phyloP scores from a whole-genome alignment of 495 filamentous ascomycete species.

The Aspergillus kassunensis region DNA sequence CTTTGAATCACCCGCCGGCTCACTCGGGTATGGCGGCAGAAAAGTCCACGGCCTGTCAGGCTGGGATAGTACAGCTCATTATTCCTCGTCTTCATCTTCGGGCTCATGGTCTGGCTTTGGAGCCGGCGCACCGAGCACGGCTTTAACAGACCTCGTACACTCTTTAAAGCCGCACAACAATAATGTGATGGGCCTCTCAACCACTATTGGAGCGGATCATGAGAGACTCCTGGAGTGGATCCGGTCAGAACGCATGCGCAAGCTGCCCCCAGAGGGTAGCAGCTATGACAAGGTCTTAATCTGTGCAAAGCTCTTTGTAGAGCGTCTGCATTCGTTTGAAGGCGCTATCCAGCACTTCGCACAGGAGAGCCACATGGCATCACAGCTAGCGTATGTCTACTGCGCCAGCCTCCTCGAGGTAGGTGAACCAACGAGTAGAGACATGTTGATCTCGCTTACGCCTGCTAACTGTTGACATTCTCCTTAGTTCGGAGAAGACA shows the following conservation, averaged over 20 bases:
- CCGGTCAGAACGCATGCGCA: slow-evolving; percentile 30
- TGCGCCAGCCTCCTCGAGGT: slow-evolving; percentile 34
- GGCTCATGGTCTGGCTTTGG: background rate
- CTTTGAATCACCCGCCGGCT: slow-evolving; percentile 1
- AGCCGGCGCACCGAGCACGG: background rate
- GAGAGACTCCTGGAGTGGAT: slow-evolving; percentile 26
- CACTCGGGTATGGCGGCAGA: background rate
- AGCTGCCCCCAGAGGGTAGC: slow-evolving; percentile 36
- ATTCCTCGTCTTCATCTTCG: too few relatives aligned
- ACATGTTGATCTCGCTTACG: too few relatives aligned
- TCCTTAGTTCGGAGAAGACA: slow-evolving; percentile 32
- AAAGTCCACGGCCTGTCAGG: background rate
- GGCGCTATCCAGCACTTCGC: slow-evolving; percentile 28
- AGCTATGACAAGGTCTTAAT: slow-evolving; percentile 36
- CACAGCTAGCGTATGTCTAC: slow-evolving; percentile 34
- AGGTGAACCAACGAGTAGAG: slow-evolving; percentile 5
- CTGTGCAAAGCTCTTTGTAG: slow-evolving; percentile 24
- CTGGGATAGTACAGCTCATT: too few relatives aligned
- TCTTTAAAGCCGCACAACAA: slow-evolving; percentile 10
- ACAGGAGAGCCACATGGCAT: slow-evolving; percentile 32
- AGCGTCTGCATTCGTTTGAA: slow-evolving; percentile 31
- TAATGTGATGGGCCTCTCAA: slow-evolving; percentile 1
- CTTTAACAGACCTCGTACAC: slow-evolving; percentile 9
- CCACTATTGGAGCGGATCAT: slow-evolving; percentile 16
- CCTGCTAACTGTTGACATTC: background rate